A percentile compares a stretch with the other conserved stretches of the same genome.
phyloP scores from a whole-genome alignment of 345 rosid genomes.

The Leavenworthia alabamica region DNA sequence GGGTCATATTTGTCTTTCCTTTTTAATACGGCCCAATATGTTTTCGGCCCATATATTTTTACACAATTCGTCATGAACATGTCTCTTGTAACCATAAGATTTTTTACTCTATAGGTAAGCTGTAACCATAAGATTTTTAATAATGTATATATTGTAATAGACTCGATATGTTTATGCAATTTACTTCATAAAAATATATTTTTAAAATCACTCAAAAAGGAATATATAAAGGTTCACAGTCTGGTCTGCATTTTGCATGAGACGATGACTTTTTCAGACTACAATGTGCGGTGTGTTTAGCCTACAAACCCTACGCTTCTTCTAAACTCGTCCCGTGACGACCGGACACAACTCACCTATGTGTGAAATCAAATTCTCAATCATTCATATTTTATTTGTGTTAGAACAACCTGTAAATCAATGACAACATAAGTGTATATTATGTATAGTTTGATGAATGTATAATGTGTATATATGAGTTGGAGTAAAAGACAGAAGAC shows the following conservation, averaged over 20 bases:
- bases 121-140: too few species aligned
- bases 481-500: slow-evolving; percentile 30
- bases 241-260: slow-evolving; percentile 7
- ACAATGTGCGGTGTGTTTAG: slow-evolving; percentile 15
- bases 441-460: background rate
- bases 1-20: background rate
- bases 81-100: too few species aligned
- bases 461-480: slow-evolving; percentile 14
- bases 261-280: slow-evolving; percentile 8
- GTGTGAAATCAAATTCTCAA: background rate
- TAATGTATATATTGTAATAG: too few species aligned
- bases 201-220: too few species aligned
- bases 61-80: background rate
- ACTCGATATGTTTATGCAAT: too few species aligned
- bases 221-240: background rate
- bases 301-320: slow-evolving; percentile 21
- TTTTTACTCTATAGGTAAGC: too few species aligned
- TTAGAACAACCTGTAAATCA: slow-evolving; percentile 14
- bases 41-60: background rate
- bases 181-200: too few species aligned
- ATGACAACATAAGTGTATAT: background rate
- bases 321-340: slow-evolving; percentile 23
- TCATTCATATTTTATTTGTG: too few species aligned
- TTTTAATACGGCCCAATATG: background rate
- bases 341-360: slow-evolving; percentile 21